A percentile compares a stretch with the other conserved stretches of the same genome.
These are phyloP conservation scores for Pythium brachiatum DNA, from an alignment of 352 stramenopile genomes.

Conservation along the genomic window DNA sequence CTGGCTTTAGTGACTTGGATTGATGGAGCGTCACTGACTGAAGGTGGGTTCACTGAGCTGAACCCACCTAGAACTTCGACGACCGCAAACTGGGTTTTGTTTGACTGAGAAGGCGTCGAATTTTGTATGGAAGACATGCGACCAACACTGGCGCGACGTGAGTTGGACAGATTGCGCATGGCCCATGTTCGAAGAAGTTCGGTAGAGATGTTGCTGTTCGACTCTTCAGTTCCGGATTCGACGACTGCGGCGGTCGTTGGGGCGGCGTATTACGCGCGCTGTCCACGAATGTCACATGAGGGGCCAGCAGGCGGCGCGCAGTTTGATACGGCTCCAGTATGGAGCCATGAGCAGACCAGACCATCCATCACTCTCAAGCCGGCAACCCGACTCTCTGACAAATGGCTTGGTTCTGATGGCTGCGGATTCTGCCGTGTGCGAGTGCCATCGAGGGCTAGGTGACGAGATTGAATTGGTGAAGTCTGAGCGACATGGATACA, in stretches of 20 bases:
- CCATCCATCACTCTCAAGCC: constrained; percentile 24
- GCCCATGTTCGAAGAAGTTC: constrained; percentile 2
- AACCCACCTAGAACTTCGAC: not conserved
- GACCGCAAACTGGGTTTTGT: not conserved
- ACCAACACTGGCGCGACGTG: not conserved
- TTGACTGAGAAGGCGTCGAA: constrained; percentile 4
- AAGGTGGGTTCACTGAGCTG: constrained; percentile 24
- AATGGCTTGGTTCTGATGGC: constrained; percentile 22
- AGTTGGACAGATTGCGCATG: constrained; percentile 1
- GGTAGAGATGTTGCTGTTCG: constrained; percentile 2
- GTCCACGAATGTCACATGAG: constrained; percentile 21
- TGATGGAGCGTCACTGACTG: constrained; percentile 13
- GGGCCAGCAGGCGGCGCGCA: not conserved
- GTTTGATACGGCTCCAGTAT: not conserved
- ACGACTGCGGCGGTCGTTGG: not conserved
- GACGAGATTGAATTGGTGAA: constrained; percentile 20
- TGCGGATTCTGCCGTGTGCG: constrained; percentile 3
- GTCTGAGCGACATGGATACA: constrained; percentile 30
- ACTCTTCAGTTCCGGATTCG: not conserved
- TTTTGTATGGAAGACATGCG: not conserved
- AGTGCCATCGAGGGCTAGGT: constrained; percentile 20
- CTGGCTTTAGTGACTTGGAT: constrained; percentile 27
- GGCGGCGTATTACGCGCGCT: constrained; percentile 5
- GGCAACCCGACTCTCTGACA: constrained; percentile 23
- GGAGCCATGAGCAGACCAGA: constrained; percentile 24